phyloP scores from a whole-genome alignment of 2,329 filamentous ascomycete genomes.

The Colletotrichum kahawae region DNA sequence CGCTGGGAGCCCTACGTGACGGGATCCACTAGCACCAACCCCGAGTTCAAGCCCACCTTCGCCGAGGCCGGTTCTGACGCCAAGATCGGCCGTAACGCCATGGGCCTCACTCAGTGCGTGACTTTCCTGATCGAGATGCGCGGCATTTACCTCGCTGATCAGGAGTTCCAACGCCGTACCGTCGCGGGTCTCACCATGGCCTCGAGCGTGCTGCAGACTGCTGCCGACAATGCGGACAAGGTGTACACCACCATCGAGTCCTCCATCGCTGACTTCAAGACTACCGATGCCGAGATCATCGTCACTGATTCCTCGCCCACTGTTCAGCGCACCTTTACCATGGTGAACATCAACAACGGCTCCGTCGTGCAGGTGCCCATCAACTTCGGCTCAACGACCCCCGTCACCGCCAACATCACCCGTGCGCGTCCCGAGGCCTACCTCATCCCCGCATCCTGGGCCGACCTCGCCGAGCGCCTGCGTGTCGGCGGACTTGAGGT shows the following conservation, averaged over 20 bases:
- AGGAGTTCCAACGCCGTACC: constrained; percentile 35
- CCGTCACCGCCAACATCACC: constrained; percentile 31
- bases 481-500: constrained; percentile 29
- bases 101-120: constrained; percentile 33
- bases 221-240: constrained; percentile 32
- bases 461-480: constrained; percentile 31
- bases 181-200: constrained; percentile 33
- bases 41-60: constrained; percentile 27
- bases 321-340: constrained; percentile 26
- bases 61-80: constrained; percentile 26
- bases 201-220: constrained; percentile 32
- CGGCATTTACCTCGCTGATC: constrained; percentile 33
- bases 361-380: constrained; percentile 32
- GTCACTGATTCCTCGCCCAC: constrained; percentile 30
- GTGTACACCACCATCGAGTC: constrained; percentile 31
- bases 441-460: constrained; percentile 33
- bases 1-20: constrained; percentile 36
- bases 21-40: constrained; percentile 24
- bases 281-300: constrained; percentile 29
- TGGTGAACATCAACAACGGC: constrained; percentile 31
- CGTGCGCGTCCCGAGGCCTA: constrained; percentile 33
- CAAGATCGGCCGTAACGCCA: constrained; percentile 33
- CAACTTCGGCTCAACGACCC: constrained; percentile 32
- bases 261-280: constrained; percentile 31
- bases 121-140: constrained; percentile 35